Conservation (phyloP, 495 filamentous ascomycete species). For the Polyplosphaeria fusca region DNA sequence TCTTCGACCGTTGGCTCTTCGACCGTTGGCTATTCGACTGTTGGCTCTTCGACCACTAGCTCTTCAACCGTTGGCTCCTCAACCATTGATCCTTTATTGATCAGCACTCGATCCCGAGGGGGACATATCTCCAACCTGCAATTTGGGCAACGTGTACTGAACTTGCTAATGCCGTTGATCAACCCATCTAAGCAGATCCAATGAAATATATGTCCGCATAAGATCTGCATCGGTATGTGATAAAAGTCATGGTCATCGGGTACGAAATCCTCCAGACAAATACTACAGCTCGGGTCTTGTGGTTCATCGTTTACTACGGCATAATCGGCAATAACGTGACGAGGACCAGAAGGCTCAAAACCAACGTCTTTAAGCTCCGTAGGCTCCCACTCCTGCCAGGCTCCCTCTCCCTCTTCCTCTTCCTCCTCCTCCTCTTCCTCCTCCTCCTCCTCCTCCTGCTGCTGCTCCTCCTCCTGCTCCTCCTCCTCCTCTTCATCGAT, state of each 20-base stretch:
- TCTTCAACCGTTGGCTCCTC: no score
- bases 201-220: not conserved
- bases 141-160: not conserved
- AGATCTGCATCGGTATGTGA: not conserved
- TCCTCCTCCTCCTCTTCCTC: not conserved
- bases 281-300: not conserved
- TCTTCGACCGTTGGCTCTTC: no score
- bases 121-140: not conserved
- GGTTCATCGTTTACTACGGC: not conserved
- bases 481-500: not conserved
- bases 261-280: not conserved
- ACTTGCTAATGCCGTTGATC: not conserved
- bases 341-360: not conserved
- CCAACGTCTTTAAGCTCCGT: not conserved
- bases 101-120: no score
- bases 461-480: not conserved
- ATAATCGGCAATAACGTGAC: not conserved
- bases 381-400: not conserved
- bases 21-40: no score
- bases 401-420: not conserved
- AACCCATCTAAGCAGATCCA: not conserved
- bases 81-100: no score
- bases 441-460: not conserved
- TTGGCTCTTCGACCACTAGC: no score
- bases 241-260: no score